phyloP scores from a whole-genome alignment of 805 yeast genomes.

The Kodamaea kakaduensis region DNA sequence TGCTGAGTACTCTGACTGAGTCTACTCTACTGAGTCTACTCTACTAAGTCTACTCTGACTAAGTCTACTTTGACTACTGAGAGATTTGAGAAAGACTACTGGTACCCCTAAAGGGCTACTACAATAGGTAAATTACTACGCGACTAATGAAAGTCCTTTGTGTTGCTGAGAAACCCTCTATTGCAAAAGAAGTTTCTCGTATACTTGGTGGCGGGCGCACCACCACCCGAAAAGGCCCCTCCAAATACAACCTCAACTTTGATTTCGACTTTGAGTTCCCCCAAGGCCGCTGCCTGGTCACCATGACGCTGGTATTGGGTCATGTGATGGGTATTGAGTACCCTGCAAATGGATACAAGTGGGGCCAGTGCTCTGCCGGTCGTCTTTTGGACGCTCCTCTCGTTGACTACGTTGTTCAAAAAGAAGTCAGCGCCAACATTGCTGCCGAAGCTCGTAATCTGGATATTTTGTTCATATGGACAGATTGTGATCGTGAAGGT shows the following conservation, averaged over 20 bases:
- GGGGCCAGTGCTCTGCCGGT: conserved; percentile 66
- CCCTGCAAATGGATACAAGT: conserved; percentile 47
- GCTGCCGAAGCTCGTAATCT: conserved; percentile 57
- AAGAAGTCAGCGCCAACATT: conserved; percentile 62
- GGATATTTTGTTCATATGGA: conserved; percentile 83
- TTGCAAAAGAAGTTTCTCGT: conserved; percentile 76
- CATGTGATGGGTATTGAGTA: conserved; percentile 71
- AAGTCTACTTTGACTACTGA: no score
- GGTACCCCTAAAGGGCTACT: not conserved
- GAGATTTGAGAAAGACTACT: no score
- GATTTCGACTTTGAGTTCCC: conserved; percentile 70
- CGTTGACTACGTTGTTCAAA: conserved; percentile 32
- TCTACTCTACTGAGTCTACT: no score
- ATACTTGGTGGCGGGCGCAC: conserved; percentile 73
- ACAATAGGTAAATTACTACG: conserved; percentile 2
- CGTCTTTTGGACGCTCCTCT: conserved; percentile 71
- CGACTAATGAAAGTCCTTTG: conserved; percentile 68
- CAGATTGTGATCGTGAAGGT: conserved; percentile 97
- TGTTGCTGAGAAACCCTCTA: conserved; percentile 96
- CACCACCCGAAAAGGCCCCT: conserved; percentile 43
- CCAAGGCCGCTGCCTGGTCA: conserved; percentile 67
- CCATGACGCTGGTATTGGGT: conserved; percentile 92
- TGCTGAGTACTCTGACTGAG: no score
- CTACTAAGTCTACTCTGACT: no score
- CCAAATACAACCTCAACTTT: conserved; percentile 72